Conservation (phyloP, 345 rosid species). For the Eucalyptus viminalis region DNA sequence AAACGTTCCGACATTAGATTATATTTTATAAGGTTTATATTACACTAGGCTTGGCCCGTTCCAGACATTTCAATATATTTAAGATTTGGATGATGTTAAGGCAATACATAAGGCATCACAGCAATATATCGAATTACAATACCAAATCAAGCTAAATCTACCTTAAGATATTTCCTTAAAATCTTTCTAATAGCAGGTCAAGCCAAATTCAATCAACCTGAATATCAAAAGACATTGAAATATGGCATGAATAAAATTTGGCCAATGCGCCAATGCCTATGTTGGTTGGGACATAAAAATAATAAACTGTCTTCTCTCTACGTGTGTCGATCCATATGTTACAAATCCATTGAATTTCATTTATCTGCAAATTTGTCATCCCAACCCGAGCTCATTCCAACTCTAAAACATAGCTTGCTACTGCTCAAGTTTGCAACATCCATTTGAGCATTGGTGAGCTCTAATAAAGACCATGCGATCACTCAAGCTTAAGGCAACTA, state of each 20-base stretch:
- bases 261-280: background rate
- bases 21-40: background rate
- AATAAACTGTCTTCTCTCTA: background rate
- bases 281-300: background rate
- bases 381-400: background rate
- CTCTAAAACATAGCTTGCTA: background rate
- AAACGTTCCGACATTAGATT: background rate
- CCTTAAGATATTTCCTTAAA: background rate
- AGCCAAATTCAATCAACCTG: background rate
- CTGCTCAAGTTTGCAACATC: rapidly evolving
- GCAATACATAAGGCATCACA: background rate
- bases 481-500: background rate
- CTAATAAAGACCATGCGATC: background rate
- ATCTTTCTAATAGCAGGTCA: background rate
- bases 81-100: background rate
- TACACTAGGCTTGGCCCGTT: rapidly evolving
- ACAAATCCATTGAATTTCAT: background rate
- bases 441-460: background rate
- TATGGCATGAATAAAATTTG: background rate
- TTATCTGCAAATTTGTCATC: background rate
- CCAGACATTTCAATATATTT: background rate
- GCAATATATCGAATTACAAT: background rate
- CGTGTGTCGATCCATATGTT: rapidly evolving
- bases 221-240: background rate
- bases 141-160: background rate